Conservation (phyloP, 257 asterid genomes). For the Avicennia marina region DNA sequence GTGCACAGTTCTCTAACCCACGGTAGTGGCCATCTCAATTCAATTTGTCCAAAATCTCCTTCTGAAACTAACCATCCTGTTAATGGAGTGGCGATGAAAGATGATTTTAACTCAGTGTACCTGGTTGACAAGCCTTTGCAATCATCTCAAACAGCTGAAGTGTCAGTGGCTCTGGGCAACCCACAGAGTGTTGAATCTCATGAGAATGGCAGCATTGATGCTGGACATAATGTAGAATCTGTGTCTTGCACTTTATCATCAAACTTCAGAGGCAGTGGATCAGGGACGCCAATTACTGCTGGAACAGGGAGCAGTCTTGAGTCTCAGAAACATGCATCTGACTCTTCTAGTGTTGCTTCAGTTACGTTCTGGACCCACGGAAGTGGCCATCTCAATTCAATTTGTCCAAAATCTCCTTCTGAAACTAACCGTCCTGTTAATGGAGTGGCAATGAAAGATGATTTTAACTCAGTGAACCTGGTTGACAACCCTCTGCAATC, state of each 20-base stretch:
- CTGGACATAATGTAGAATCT: conserved; percentile 32
- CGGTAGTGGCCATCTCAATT: conserved; percentile 19
- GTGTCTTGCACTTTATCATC: conserved; percentile 28
- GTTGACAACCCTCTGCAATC: conserved; percentile 33
- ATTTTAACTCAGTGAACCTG: conserved; percentile 14
- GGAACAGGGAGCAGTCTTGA: conserved; percentile 32
- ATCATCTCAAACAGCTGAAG: neutral
- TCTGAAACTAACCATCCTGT: conserved; percentile 7
- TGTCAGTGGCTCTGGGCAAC: neutral
- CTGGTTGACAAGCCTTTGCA: conserved; percentile 2
- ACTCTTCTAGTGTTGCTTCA: conserved; percentile 41
- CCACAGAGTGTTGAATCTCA: neutral
- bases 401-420: conserved; percentile 22
- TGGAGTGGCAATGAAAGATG: neutral
- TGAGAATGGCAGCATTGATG: conserved; percentile 25
- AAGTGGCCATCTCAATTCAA: conserved; percentile 18
- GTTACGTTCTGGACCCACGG: conserved; percentile 94
- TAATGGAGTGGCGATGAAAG: conserved; percentile 6
- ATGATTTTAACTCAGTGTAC: conserved; percentile 17
- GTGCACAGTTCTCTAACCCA: conserved; percentile 15
- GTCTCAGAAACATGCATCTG: conserved; percentile 44
- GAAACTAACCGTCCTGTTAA: conserved; percentile 8
- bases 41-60: conserved; percentile 26
- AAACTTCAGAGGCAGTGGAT: conserved; percentile 20
- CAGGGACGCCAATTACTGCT: conserved; percentile 24